phyloP scores from a whole-genome alignment of 305 asterid species.

The Lippia alba region DNA sequence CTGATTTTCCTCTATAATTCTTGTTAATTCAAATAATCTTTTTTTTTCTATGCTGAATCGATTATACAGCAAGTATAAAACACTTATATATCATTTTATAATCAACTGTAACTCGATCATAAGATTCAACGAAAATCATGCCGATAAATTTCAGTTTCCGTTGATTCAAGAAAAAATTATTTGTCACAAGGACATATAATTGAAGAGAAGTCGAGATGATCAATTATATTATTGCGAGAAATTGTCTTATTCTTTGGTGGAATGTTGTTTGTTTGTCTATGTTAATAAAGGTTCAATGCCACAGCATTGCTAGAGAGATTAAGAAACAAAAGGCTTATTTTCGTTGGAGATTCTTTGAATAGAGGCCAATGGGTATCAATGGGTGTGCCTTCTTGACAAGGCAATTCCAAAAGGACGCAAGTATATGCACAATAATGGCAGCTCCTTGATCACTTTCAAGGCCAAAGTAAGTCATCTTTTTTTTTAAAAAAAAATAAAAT shows the following conservation, averaged over 20 bases:
- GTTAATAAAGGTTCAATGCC: slow-evolving; percentile 80
- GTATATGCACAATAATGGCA: slow-evolving; percentile 77
- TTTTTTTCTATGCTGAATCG: too few relatives aligned
- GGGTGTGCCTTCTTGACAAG: slow-evolving; percentile 83
- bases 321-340: slow-evolving; percentile 81
- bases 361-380: slow-evolving; percentile 95
- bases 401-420: slow-evolving; percentile 58
- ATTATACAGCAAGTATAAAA: too few relatives aligned
- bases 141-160: too few relatives aligned
- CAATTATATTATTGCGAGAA: neutral
- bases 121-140: too few relatives aligned
- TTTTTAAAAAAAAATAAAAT: too few relatives aligned
- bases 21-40: too few relatives aligned
- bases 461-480: slow-evolving; percentile 56
- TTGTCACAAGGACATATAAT: neutral
- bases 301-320: slow-evolving; percentile 69
- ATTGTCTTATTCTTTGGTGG: slow-evolving; percentile 36
- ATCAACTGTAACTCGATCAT: too few relatives aligned
- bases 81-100: too few relatives aligned
- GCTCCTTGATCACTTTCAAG: slow-evolving; percentile 80
- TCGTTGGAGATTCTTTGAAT: slow-evolving; percentile 88
- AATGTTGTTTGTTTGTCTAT: slow-evolving; percentile 38
- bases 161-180: too few relatives aligned
- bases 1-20: neutral
- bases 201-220: neutral